Evolutionary conservation across 2,329 filamentous ascomycete genomes (phyloP), one percentile per base, ranked within the genome.

Genomic region (Hypoxylon sp.): DNA sequence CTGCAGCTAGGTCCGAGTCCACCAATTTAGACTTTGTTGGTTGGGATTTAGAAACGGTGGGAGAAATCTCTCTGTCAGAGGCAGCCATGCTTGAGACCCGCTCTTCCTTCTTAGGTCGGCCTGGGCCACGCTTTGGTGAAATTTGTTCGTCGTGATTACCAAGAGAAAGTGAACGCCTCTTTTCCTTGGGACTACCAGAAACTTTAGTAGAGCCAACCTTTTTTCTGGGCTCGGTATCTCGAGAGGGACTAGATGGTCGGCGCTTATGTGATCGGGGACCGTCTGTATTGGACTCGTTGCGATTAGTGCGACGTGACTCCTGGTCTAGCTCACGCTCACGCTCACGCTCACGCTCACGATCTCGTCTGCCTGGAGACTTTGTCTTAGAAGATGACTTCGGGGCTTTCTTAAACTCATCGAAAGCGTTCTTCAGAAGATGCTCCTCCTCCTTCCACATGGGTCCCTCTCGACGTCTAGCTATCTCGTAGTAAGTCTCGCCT

Each of bases 361-460:
- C 76, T 10, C 77, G 74, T 33, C 72, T 81, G 31, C 74, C 80
- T 1, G 87, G 86, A 19, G 87, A 87, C 64, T 85, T 87, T 3
- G 78, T 80, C 71, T 86, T 89, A 17, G 78, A 72, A 19, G 84
- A 83, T 70, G 84, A 83, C 70, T 85, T 87, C 54, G 85, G 83
- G 1, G 78, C 79, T 60, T 86, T 87, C 70, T 85, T 87, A 72
- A 87, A 88, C 31, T 87, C 86, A 63, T 94, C 91, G 71, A 90
- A 94, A 3, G 92, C 88, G 42, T 90, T 86, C 78, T 94, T 94
- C 53, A 99, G 80, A 61, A 97, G 83, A 47, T 94, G 88, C 70
- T 92, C 90, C 78, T 99, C 96, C 68, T 95, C 90, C 78, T 95
- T 91, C 94, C 94, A 98, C 67, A 93, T 92, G 6, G 94, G 93